Conservation (phyloP, 306 rosid species). For the Castanea mollissima region DNA sequence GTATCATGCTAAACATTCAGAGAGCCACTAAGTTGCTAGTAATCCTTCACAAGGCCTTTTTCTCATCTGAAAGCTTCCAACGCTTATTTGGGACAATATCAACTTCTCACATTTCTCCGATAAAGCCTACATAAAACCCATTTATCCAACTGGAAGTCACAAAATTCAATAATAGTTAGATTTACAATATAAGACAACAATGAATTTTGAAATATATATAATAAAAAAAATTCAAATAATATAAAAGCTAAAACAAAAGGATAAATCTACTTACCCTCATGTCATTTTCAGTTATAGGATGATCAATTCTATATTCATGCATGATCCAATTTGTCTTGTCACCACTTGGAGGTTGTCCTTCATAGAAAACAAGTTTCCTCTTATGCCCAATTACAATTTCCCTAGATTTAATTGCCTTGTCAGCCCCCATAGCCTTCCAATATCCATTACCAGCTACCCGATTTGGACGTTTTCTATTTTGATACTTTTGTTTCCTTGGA, state of each 20-base stretch:
- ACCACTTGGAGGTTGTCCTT: slow-evolving; percentile 23
- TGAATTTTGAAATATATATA: no score
- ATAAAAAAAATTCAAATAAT: no score
- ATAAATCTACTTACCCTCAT: slow-evolving; percentile 15
- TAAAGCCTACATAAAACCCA: no score
- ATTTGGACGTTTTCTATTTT: slow-evolving; percentile 3
- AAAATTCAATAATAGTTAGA: no score
- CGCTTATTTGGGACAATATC: no score
- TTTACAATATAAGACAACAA: no score
- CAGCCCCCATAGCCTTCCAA: slow-evolving; percentile 23
- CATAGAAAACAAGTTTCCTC: slow-evolving; percentile 17
- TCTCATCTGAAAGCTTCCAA: no score
- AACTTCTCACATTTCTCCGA: no score
- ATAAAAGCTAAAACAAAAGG: not conserved
- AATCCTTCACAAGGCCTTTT: no score
- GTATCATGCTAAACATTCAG: no score
- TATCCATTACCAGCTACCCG: slow-evolving; percentile 10
- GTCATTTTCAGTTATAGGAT: not conserved
- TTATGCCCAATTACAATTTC: not conserved
- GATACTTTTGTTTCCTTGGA: slow-evolving; percentile 18
- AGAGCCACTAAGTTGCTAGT: no score
- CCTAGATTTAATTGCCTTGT: not conserved
- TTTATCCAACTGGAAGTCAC: no score
- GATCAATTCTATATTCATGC: slow-evolving; percentile 17
- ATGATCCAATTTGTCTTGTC: slow-evolving; percentile 26